Conservation (phyloP, 768 basidiomycete genomes). For the Agaricus bisporus region DNA sequence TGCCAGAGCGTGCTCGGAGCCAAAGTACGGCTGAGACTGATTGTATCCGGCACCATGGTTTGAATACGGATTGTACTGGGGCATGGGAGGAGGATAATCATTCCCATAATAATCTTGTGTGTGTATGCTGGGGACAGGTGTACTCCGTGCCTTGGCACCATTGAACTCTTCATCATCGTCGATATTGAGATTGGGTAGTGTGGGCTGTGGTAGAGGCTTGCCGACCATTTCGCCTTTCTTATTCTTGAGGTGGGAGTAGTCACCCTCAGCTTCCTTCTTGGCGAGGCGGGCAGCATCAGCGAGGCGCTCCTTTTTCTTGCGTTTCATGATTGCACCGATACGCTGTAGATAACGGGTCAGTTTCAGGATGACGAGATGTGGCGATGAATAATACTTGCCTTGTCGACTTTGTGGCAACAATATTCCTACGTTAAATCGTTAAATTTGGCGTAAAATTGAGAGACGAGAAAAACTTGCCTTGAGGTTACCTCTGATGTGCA, state of each 20-base stretch:
- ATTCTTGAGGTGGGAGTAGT: constrained; percentile 87
- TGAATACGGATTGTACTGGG: constrained; percentile 66
- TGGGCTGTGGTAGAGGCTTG: constrained; percentile 88
- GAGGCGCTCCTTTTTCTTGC: constrained; percentile 81
- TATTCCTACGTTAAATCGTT: constrained; percentile 61
- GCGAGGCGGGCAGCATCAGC: constrained; percentile 76
- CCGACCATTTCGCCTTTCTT: constrained; percentile 82
- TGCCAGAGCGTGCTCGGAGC: constrained; percentile 39
- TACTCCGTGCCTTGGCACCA: constrained; percentile 46
- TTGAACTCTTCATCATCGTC: constrained; percentile 70
- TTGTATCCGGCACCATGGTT: constrained; percentile 55
- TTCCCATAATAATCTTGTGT: constrained; percentile 46
- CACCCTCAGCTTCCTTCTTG: constrained; percentile 87
- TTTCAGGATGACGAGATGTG: not conserved
- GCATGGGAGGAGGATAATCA: constrained; percentile 69
- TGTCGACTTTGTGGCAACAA: constrained; percentile 98
- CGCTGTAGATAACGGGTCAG: constrained; percentile 43
- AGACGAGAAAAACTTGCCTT: constrained; percentile 57
- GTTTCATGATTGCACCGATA: constrained; percentile 89
- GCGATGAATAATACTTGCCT: constrained; percentile 40
- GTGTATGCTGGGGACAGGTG: constrained; percentile 46
- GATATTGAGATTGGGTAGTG: constrained; percentile 86
- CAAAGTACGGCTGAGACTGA: constrained; percentile 49
- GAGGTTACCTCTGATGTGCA: constrained; percentile 94
- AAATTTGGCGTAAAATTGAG: not conserved